These are phyloP conservation scores for Scutellaria galericulata DNA, from an alignment of 257 asterid species.

Conservation along the genomic window DNA sequence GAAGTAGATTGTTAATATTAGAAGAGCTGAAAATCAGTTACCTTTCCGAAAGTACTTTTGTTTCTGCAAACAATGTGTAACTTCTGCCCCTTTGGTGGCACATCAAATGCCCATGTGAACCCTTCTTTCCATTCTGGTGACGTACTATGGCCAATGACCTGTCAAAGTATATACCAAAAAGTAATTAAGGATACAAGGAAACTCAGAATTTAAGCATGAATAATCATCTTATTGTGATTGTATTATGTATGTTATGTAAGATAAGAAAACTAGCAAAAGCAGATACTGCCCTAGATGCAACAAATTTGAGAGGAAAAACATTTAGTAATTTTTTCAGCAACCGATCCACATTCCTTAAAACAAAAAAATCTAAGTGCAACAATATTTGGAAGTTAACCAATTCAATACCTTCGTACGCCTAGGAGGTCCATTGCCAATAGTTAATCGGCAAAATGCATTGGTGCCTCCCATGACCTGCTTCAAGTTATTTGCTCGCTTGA, in stretches of 20 bases:
- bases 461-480: conserved; percentile 75
- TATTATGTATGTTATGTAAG: conserved; percentile 1
- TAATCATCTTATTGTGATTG: background rate
- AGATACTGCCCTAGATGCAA: background rate
- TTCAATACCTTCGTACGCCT: conserved; percentile 76
- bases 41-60: conserved; percentile 88
- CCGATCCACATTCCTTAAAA: background rate
- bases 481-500: conserved; percentile 72
- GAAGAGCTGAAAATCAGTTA: conserved; percentile 42
- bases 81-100: conserved; percentile 95
- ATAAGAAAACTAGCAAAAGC: background rate
- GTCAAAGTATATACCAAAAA: conserved; percentile 24
- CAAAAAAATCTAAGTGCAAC: conserved; percentile 3
- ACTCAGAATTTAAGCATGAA: conserved; percentile 14
- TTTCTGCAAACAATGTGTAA: conserved; percentile 66
- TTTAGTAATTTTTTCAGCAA: too few relatives aligned
- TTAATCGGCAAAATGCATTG: conserved; percentile 72
- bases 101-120: conserved; percentile 91
- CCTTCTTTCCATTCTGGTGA: conserved; percentile 86
- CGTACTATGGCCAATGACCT: conserved; percentile 70
- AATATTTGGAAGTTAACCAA: conserved; percentile 1
- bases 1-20: conserved; percentile 21
- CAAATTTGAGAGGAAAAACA: too few relatives aligned
- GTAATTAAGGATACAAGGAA: conserved; percentile 17
- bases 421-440: conserved; percentile 75